Evolutionary conservation across 192 early-diverging fungal species (phyloP), one percentile per base, ranked within the genome.

Genomic region (Coemansia aciculifera): DNA sequence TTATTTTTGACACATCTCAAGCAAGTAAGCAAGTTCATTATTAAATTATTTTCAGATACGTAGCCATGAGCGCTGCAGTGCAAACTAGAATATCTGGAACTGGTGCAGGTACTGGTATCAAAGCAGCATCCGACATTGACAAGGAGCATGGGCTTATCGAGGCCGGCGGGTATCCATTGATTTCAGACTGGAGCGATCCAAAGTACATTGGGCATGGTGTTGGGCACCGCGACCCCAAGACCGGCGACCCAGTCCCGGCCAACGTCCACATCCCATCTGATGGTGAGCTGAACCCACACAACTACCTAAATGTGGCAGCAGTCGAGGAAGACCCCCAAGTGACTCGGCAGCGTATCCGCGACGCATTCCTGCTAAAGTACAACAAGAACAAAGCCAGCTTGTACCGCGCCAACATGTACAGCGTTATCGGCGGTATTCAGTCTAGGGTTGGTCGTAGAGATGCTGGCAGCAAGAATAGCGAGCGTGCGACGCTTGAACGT

Each of bases 211-310:
- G 79, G 2, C 79, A 81, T 39, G 79, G 79, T 32, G 74, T 81
- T 17, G 74, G 68, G 1, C 79, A 82, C 46, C 79, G 79, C 62
- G 72, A 82, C 62, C 79, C 79, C 21, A 82, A 74, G 68, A 77
- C 79, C 10, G 79, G 79, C 37, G 66, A 73, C 37, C 79, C 79
- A 5, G 40, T 82, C 10, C 67, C 74, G 24, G 68, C 79, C 59
- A 63, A 62, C 17, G 54, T 73, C 32, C 79, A 82, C 46, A 76
- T 82, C 21, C 40, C 65, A 11, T 48, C 71, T 3, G 79, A 82
- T 34, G 79, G 79, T 23, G 79, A 82, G 67, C 56, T 72, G n/a
- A 82, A 82, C 29, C 79, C 79, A 3, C 79, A 82, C 23, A 82
- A 82, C 71, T 82, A 82, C 27, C 59, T 77, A 15, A 66, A 44